Conservation (phyloP, 179 eudicot genomes). For the Silene coronaria region DNA sequence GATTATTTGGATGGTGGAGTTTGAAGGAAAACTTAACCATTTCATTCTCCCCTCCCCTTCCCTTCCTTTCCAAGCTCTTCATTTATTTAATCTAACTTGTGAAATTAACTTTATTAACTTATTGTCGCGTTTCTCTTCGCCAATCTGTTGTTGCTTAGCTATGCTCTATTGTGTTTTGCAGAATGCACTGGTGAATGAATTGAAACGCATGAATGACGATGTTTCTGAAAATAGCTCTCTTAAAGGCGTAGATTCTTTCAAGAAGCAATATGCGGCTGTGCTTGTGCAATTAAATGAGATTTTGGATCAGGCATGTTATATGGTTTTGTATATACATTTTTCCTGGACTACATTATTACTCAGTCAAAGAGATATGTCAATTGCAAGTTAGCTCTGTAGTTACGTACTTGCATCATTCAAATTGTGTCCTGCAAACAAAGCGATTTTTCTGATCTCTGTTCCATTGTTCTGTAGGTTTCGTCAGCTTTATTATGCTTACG, state of each 20-base stretch:
- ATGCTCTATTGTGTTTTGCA: conserved; percentile 27
- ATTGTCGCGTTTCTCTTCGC: neutral
- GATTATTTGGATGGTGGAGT: too few species aligned
- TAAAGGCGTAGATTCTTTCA: conserved; percentile 66
- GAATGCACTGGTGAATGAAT: conserved; percentile 79
- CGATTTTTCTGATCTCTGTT: conserved; percentile 9
- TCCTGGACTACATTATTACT: neutral
- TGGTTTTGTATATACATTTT: conserved; percentile 17
- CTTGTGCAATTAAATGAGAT: conserved; percentile 71
- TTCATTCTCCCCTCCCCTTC: neutral
- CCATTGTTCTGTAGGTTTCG: conserved; percentile 52
- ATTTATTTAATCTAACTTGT: neutral
- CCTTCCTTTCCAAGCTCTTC: neutral
- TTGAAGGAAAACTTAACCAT: neutral
- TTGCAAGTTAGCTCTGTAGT: conserved; percentile 4
- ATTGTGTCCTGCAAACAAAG: neutral
- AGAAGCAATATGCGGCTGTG: conserved; percentile 91
- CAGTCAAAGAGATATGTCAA: neutral
- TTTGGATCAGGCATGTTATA: conserved; percentile 64
- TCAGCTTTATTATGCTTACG: conserved; percentile 68
- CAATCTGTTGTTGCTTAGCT: neutral
- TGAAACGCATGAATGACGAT: conserved; percentile 83
- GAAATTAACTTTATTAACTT: neutral
- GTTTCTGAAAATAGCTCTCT: conserved; percentile 53
- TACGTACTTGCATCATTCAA: conserved; percentile 1